Base-by-base conservation (phyloP, 202 grass and related monocot genomes). In the Cymbopogon flexuosus region DNA sequence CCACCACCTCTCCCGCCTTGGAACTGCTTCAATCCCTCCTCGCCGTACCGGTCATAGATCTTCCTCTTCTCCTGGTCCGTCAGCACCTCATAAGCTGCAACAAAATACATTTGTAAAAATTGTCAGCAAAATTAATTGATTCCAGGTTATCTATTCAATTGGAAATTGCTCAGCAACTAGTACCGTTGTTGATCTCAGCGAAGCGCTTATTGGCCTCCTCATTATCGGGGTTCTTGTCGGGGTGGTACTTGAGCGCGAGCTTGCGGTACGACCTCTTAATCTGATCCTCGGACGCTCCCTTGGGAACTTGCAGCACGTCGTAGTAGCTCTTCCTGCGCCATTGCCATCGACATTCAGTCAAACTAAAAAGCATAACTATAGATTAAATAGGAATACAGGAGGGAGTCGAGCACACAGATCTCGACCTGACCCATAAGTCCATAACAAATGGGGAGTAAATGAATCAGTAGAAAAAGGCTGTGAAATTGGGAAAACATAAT, bases 241-340 rank as follows among this genome's bases (percentile, higher is more conserved):
- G 96, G 80, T 98, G 96, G 23, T 98, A 98, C 86, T 95, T 94
- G 33, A 98, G 52, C 2, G 96, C 96, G 42, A 98, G 96, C 90
- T 98, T 98, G 86, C 96, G 87, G 65, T 98, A 98, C 0, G 96
- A 89, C 69, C 96, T 73, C 88, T 98, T 98, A 85, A 98, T 95
- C 92, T 98, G 96, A 72, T 98, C 96, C 64, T 98, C 96, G 3
- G 92, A 90, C n/a, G 96, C 92, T 21, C 96, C 88, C 86, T 93
- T 95, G 64, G 96, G 64, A 42, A 98, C 90, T 80, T 95, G 90
- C 62, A 98, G 82, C 52, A 95, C 75, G 84, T 99, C 96, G 87
- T 99, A 99, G 84, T 88, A 99, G 83, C 66, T 99, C 85, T 99
- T 99, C 54, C 96, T 99, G 82, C 79, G 76, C 27, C 24, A 80